Base-by-base conservation (phyloP, 805 yeast species). In the Cyberlindnera misumaiensis region DNA sequence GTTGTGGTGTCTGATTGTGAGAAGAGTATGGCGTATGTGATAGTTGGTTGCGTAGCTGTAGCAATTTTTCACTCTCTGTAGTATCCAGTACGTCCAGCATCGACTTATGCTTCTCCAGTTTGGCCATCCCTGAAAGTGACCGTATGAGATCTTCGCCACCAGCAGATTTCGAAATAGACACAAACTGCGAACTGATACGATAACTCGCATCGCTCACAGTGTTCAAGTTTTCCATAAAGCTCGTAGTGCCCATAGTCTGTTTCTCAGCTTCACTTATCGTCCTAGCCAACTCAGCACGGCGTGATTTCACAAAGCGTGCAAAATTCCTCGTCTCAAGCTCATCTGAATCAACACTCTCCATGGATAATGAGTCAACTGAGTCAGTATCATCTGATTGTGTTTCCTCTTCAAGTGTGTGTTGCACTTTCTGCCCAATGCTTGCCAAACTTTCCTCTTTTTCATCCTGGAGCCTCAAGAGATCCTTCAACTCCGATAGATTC, bases 71-170 rank as follows among this genome's bases (percentile, higher is more conserved):
- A 12, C 16, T 14, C 10, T 30, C 31, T 11, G 15, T 5, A 2
- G 39, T 7, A 4, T 44, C 51, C 26, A 48, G 35, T 5, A 45
- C 54, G 39, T 53, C 58, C 36, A 55, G 38, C 55, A 55, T 48
- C 8, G 59, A 55, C 35, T 46, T 52, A 3, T 39, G 38, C 28
- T 46, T 50, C 22, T 39, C 41, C 3, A 53, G 22, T 13, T 40
- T 36, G 3, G 58, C 56, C 61, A 49, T 18, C 8, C 70, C 73
- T 0, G 74, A 68, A 17, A 68, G 46, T 0, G 66, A 55, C 25
- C 73, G 55, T 22, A 70, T 68, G 14, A 68, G 44, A 28, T 59
- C 60, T 0, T 67, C 68, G 12, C 65, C 62, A 36, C 61, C 65
- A 7, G 39, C 30, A 20, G 29, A 11, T 58, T 45, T 51, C 3